Evolutionary conservation across 495 filamentous ascomycete species (phyloP), one percentile per base, ranked within the genome.

Genomic region (Lasiosphaeria miniovina): DNA sequence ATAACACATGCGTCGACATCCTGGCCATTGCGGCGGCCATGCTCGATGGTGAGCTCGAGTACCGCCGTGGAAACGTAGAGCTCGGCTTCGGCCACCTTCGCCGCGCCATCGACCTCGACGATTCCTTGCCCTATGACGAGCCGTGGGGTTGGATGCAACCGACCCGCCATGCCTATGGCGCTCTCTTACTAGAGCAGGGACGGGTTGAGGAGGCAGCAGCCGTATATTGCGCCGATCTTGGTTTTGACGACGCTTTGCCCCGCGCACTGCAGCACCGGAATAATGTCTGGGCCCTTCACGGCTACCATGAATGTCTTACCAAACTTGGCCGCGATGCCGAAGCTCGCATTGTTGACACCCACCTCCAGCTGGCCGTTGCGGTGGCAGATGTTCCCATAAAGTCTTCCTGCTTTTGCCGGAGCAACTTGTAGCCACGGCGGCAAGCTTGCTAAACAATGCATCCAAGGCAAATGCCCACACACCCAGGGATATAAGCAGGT

Each of bases 91-190:
- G 63, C 3, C 74, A 82, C 57, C 74, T 90, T 12, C 75, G 77
- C 0, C 57, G 63, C 10, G 77, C 87, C 0, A 83, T 87, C 24
- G 59, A 70, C 4, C 73, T 79, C 12, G 84, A 87, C 57, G 82
- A 86, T 55, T 59, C 66, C 1, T 73, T 90, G 7, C 81, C 80
- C 0, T 90, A 86, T 57, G 82, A 85, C 58, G 87, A 90, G 68
- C 87, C 87, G 0, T 88, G 86, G 85, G 83, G 82, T 3, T 87
- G 84, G 85, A 87, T 88, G 85, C 81, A 86, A 61, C 85, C 87
- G 0, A 79, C 84, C 1, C 72, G 85, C 4, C 87, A 90, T 70
- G 85, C 86, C 4, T 82, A 84, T 46, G 86, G 82, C 0, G 86
- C 86, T 4, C 72, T 90, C 1, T 69, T 86, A 17, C 66, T 86